Evolutionary conservation across 306 rosid species (phyloP).

Genomic region (Dryas drummondii): DNA sequence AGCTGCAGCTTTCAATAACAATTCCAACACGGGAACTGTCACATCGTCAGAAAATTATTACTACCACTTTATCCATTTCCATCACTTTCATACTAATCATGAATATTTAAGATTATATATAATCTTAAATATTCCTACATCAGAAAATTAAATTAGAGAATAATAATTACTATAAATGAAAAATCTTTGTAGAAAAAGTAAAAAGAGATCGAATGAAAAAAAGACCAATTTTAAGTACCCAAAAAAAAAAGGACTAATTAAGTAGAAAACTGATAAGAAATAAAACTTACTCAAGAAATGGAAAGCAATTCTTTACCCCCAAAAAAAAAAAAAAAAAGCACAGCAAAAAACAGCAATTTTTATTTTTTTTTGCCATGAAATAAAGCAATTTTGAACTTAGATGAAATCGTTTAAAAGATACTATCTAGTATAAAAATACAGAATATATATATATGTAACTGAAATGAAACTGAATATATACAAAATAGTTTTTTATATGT

Average conservation of each 20-base stretch:
- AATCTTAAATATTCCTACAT: too few species aligned
- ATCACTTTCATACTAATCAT: conserved; percentile 26
- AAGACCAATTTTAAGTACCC: neutral
- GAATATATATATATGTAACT: too few species aligned
- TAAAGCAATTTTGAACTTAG: neutral
- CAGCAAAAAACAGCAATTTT: neutral
- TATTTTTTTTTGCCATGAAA: too few species aligned
- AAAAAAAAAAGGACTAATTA: neutral
- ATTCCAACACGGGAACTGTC: conserved; percentile 39
- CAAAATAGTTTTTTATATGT: too few species aligned
- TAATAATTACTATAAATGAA: too few species aligned
- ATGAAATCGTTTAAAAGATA: neutral
- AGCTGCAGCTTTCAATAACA: conserved; percentile 40
- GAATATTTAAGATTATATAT: neutral
- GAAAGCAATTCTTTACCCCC: too few species aligned
- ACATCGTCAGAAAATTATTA: conserved; percentile 47
- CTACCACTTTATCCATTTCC: conserved; percentile 24
- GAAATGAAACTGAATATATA: too few species aligned
- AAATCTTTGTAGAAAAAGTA: too few species aligned
- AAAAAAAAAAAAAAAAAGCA: too few species aligned
- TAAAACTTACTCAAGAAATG: neutral
- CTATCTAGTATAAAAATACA: too few species aligned
- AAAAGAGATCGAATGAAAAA: neutral
- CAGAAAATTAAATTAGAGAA: too few species aligned
- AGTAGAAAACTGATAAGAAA: neutral